Evolutionary conservation across 768 basidiomycete genomes (phyloP).

Genomic region (Amanita subjunquillea): DNA sequence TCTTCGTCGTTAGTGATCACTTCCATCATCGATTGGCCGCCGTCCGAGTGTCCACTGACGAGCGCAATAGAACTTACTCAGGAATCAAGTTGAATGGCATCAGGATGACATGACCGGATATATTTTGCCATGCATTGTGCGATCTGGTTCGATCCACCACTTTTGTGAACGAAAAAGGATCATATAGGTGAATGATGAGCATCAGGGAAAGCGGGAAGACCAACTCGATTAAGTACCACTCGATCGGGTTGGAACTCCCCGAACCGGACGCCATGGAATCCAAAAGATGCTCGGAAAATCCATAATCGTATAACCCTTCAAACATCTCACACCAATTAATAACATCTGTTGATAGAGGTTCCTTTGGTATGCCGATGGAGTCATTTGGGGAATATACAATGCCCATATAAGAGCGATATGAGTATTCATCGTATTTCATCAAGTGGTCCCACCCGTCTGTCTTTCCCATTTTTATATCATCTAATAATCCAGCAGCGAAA

Average conservation of each 20-base stretch:
- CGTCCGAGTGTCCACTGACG: background rate
- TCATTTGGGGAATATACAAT: background rate
- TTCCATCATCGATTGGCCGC: background rate
- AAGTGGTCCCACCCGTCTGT: background rate
- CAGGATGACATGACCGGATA: background rate
- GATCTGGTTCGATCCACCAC: background rate
- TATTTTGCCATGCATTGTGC: background rate
- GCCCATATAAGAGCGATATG: constrained; percentile 14
- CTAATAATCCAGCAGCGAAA: background rate
- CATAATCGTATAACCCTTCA: constrained; percentile 20
- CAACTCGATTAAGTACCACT: background rate
- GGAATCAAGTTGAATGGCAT: background rate
- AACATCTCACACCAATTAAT: constrained; percentile 26
- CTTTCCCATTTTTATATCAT: background rate
- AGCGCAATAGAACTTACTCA: background rate
- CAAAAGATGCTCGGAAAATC: constrained; percentile 22
- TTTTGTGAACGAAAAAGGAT: background rate
- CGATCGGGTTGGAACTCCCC: background rate
- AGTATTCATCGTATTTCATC: constrained; percentile 13
- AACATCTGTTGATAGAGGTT: constrained; percentile 10
- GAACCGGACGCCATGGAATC: constrained; percentile 13
- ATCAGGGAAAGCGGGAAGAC: background rate
- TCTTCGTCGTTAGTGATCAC: background rate
- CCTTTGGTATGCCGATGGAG: constrained; percentile 1
- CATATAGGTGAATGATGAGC: background rate